Evolutionary conservation across 331 rosid genomes (phyloP).

Genomic region (Acacia concinna): DNA sequence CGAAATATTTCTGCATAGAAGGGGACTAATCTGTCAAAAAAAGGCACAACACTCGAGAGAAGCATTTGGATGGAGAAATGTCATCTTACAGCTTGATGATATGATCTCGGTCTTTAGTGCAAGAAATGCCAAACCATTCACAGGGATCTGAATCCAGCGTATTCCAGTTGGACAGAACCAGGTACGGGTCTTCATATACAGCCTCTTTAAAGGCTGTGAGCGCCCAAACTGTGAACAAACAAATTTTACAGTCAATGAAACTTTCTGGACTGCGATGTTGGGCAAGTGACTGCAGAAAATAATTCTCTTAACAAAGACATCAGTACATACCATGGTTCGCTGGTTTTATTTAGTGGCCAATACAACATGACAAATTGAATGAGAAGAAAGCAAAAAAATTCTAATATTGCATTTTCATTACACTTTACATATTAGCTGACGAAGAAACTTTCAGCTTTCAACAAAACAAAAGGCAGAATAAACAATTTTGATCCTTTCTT

Average conservation of each 20-base stretch:
- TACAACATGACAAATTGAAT: neutral
- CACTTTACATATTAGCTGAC: neutral
- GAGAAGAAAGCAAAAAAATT: neutral
- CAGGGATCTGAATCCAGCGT: constrained; percentile 74
- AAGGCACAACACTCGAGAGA: neutral
- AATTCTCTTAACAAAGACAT: neutral
- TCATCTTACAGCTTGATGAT: constrained; percentile 73
- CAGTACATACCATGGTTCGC: neutral
- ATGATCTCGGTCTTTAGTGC: constrained; percentile 62
- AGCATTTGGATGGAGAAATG: constrained; percentile 11
- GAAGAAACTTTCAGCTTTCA: neutral
- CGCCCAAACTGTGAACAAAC: constrained; percentile 58
- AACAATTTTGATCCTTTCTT: neutral
- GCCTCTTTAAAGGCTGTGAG: constrained; percentile 72
- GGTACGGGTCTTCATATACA: constrained; percentile 75
- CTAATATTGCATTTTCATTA: neutral
- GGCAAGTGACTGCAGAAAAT: neutral
- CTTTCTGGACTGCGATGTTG: constrained; percentile 17
- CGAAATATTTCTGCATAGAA: constrained; percentile 72
- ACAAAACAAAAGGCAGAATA: neutral
- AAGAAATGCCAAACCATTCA: constrained; percentile 72
- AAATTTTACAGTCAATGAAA: constrained; percentile 28
- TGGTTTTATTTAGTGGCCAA: neutral
- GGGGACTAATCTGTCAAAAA: constrained; percentile 19
- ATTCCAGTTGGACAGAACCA: constrained; percentile 73